Evolutionary conservation across 495 filamentous ascomycete genomes (phyloP).

Genomic region (Patellaria atrata): DNA sequence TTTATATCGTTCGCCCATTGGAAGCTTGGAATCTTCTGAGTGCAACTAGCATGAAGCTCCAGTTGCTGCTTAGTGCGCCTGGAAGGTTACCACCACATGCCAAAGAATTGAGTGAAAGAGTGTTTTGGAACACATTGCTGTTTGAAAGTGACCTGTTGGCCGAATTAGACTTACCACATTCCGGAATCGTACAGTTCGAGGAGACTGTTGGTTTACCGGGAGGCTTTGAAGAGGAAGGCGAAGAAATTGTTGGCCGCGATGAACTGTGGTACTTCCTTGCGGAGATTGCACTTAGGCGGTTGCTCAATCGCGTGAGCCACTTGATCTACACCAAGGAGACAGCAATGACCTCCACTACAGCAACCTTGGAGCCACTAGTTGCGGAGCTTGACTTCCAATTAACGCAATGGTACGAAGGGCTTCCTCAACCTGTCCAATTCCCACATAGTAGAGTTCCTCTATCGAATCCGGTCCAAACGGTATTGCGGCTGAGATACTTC

Average conservation of each 20-base stretch:
- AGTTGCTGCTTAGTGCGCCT: constrained; percentile 57
- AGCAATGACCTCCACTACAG: constrained; percentile 35
- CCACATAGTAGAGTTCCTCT: constrained; percentile 50
- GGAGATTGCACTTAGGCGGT: constrained; percentile 61
- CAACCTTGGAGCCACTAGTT: constrained; percentile 58
- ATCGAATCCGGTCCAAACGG: constrained; percentile 62
- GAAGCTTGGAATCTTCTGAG: constrained; percentile 72
- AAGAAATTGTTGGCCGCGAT: constrained; percentile 48
- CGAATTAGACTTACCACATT: constrained; percentile 68
- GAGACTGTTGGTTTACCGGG: constrained; percentile 65
- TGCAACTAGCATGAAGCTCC: constrained; percentile 66
- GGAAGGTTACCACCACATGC: constrained; percentile 52
- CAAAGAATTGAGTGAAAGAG: constrained; percentile 55
- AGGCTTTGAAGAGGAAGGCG: constrained; percentile 48
- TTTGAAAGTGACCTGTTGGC: constrained; percentile 72
- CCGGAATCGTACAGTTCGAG: constrained; percentile 66
- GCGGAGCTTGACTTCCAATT: constrained; percentile 70
- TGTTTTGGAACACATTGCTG: constrained; percentile 73
- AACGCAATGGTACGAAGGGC: constrained; percentile 69
- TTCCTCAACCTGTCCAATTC: constrained; percentile 60
- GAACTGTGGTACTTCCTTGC: constrained; percentile 76
- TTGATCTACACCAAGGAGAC: constrained; percentile 49
- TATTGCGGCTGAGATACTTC: constrained; percentile 63
- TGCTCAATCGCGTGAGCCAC: constrained; percentile 66
- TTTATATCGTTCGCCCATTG: constrained; percentile 65